Evolutionary conservation across 805 yeast genomes (phyloP).

Genomic region (Kregervanrija pseudodelftensis): DNA sequence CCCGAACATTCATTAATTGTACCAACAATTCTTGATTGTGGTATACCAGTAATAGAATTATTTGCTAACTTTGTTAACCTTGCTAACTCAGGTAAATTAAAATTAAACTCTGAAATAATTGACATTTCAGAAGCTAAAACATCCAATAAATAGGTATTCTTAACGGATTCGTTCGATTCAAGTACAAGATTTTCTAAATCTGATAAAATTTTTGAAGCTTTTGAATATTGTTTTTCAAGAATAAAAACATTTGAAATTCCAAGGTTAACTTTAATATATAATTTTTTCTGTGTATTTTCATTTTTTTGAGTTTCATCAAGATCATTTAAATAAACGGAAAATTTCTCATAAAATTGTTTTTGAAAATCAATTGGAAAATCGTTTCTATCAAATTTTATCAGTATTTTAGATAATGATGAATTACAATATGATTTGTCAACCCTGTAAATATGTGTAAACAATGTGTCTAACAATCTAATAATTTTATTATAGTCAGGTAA

Average conservation of each 20-base stretch:
- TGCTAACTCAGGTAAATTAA: conserved; percentile 30
- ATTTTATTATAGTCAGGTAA: conserved; percentile 11
- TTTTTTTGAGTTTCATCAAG: neutral
- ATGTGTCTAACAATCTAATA: conserved; percentile 9
- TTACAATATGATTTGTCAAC: conserved; percentile 21
- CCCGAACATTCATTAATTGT: conserved; percentile 76
- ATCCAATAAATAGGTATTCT: conserved; percentile 48
- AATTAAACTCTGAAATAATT: conserved; percentile 34
- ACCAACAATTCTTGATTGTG: conserved; percentile 71
- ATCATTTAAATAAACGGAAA: conserved; percentile 11
- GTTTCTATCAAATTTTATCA: conserved; percentile 22
- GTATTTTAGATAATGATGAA: conserved; percentile 25
- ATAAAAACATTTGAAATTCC: conserved; percentile 34
- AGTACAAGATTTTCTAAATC: conserved; percentile 33
- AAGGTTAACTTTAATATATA: conserved; percentile 42
- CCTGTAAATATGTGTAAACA: conserved; percentile 15
- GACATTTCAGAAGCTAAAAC: conserved; percentile 61
- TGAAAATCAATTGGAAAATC: conserved; percentile 13
- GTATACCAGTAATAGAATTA: conserved; percentile 52
- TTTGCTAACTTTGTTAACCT: conserved; percentile 42
- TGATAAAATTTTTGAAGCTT: conserved; percentile 30
- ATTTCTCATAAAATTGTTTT: conserved; percentile 15
- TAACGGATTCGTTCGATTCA: conserved; percentile 36
- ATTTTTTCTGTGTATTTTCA: conserved; percentile 25
- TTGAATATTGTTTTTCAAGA: conserved; percentile 21